Base-by-base conservation (phyloP, 768 basidiomycete genomes). In the Candolleomyces aberdarensis region DNA sequence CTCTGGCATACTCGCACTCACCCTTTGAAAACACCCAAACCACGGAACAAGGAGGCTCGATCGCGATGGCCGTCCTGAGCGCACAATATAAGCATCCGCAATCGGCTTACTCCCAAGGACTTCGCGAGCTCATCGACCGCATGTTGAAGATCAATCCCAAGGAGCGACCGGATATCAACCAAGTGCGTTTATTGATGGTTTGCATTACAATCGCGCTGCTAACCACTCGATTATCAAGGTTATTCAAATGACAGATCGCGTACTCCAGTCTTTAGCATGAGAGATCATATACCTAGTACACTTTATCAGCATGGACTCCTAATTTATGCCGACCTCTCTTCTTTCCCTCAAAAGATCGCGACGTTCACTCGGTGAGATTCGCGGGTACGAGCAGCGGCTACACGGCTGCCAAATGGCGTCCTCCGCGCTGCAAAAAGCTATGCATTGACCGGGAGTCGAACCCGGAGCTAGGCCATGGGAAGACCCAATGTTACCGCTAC, bases 21-120 rank as follows among this genome's bases (percentile, higher is more conserved):
- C 96, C 96, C 0, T 99, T 99, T 67, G 96, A 99, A 76, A 96
- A 90, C 63, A 85, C 82, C 0, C 92, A 92, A 72, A 92, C 91
- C 5, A 94, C 91, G 3, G 92, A 94, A 66, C 96, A 97, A 71
- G 96, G 96, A 40, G 94, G 94, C 13, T 96, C 93, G 49, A 94
- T 98, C 69, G 96, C 96, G 1, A 96, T 99, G 96, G 95, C 96
- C 0, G 96, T 97, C 53, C 78, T 95, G 62, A 94, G 92, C 65
- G 96, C 94, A 0, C 88, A 92, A 65, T 99, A 96, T 75, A 89
- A 88, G 66, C 94, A 98, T 67, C 95, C 95, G 0, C 79, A 76
- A 57, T 91, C 90, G 3, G 85, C 83, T n/a, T 97, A 96, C 72
- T 92, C 92, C 14, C 86, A 94, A 68, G 92, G 90, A 5, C 75